Conservation (phyloP, 768 basidiomycete species). For the Suillus hirtellus region DNA sequence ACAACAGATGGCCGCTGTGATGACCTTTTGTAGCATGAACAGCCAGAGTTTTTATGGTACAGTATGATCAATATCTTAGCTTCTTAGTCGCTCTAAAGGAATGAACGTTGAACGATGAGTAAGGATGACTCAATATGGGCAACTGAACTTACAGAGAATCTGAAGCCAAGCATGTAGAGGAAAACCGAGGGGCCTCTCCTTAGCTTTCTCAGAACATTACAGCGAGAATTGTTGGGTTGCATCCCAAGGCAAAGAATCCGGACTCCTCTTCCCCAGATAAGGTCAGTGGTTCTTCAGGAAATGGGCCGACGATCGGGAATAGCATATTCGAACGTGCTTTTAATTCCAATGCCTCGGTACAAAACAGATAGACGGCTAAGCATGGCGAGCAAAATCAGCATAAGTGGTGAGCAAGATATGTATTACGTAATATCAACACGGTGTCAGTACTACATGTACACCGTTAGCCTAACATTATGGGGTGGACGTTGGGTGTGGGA, state of each 20-base stretch:
- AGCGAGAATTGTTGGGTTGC: background rate
- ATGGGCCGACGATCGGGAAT: background rate
- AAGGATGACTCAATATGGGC: no score
- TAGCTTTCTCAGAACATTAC: background rate
- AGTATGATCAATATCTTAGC: no score
- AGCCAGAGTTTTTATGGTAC: no score
- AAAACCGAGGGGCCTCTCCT: background rate
- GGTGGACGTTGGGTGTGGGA: background rate
- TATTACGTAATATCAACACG: background rate
- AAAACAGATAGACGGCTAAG: background rate
- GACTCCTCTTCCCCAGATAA: background rate
- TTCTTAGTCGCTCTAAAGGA: no score
- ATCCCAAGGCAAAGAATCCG: background rate
- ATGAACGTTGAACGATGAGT: no score
- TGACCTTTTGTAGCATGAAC: no score
- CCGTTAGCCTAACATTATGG: background rate
- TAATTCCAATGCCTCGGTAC: background rate
- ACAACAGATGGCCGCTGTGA: no score
- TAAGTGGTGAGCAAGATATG: background rate
- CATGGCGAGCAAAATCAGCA: background rate
- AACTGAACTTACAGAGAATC: background rate
- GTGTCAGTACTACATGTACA: background rate
- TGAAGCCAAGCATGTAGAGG: background rate
- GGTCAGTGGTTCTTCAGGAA: background rate
- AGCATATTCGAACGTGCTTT: background rate